phyloP scores from a whole-genome alignment of 2,329 filamentous ascomycete genomes.

The Aspergillus caelatus region DNA sequence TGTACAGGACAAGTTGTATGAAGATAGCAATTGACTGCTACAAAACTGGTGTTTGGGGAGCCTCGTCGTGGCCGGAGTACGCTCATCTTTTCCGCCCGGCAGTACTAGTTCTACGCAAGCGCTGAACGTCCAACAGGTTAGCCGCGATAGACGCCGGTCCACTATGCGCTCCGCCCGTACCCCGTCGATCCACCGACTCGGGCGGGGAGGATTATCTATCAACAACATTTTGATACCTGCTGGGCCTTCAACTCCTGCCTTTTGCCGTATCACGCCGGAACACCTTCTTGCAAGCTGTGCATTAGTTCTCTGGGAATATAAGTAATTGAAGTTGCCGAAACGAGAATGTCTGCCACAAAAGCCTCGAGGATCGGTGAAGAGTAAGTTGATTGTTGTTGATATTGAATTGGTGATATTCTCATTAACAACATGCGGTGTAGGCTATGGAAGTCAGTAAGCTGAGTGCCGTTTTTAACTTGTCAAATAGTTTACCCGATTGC shows the following conservation, averaged over 20 bases:
- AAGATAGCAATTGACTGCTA: conserved; percentile 1
- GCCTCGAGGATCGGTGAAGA: conserved; percentile 73
- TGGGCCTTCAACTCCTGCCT: not conserved
- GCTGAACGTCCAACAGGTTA: conserved; percentile 14
- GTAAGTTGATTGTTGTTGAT: conserved; percentile 52
- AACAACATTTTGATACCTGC: conserved; percentile 10
- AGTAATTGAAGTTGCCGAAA: conserved; percentile 16
- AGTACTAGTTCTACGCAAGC: conserved; percentile 11
- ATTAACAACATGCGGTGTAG: conserved; percentile 53
- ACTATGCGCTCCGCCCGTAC: conserved; percentile 21
- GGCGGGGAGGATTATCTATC: conserved; percentile 23
- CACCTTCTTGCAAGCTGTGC: no score
- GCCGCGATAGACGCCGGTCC: conserved; percentile 29
- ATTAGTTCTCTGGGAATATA: not conserved
- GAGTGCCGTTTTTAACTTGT: conserved; percentile 8
- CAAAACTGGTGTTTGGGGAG: not conserved
- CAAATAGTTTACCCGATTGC: not conserved
- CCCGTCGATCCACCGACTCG: conserved; percentile 20
- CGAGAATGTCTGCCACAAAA: conserved; percentile 60
- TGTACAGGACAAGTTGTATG: not conserved
- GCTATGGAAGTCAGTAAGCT: conserved; percentile 82
- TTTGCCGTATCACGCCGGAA: not conserved
- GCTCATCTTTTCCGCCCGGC: not conserved
- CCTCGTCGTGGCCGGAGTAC: not conserved
- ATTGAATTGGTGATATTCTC: conserved; percentile 7